Evolutionary conservation across 768 basidiomycete genomes (phyloP), one percentile per base, ranked within the genome.

Genomic region (Rhodotorula toruloides): DNA sequence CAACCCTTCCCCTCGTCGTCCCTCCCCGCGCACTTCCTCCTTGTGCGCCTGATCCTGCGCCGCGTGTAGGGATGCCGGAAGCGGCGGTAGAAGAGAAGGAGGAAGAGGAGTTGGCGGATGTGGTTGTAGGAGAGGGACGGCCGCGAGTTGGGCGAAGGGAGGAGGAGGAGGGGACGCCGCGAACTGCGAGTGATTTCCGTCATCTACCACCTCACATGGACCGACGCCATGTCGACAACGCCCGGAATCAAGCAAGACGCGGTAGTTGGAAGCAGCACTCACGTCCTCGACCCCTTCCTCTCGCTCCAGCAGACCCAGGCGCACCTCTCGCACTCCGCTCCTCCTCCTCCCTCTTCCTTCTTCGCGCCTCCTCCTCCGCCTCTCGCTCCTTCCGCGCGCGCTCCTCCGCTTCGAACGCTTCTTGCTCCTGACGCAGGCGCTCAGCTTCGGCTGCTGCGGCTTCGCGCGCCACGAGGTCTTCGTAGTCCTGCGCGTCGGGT

Each of bases 401-500:
- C 42, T 57, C 63, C 37, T 42, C 37, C 34, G 42, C 54, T 14
- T 29, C 54, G 29, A 2, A 42, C 29, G 16, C 54, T 8, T 40
- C 40, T 12, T 34, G 27, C 44, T 40, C 36, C 54, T 4, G 53
- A 44, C 43, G 29, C 36, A 1, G 36, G 4, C 39, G 54, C 3
- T 46, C 32, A 25, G 31, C 49, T 10, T 29, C 58, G 8, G 3
- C 27, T 27, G 14, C n/a, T 11, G 47, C 63, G 21, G 56, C 63
- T 32, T 58, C 56, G 19, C 42, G 39, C 4, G 32, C 48, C 17
- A 22, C 25, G 46, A 65, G 58, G 46, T 11, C 21, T 17, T 55
- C 48, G 37, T 54, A 40, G 58, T 65, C 64, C 64, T 65, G 58
- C 21, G 13, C 46, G 12, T 0, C 7, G 3, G 25, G 4, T n/a